Conservation (phyloP, 106 monocot genomes). For the Dactylorhiza incarnata region DNA sequence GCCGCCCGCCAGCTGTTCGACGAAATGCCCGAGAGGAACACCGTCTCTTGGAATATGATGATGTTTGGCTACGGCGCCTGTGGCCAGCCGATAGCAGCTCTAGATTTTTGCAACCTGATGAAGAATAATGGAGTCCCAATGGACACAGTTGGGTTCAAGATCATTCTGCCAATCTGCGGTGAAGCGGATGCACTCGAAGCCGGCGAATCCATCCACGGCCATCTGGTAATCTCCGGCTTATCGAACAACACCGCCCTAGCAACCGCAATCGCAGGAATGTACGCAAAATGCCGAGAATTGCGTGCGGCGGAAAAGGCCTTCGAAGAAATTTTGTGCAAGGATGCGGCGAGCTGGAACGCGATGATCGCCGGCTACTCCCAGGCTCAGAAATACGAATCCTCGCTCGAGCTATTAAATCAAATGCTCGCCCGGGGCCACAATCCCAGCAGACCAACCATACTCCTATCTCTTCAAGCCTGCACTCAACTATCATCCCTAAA, state of each 20-base stretch:
- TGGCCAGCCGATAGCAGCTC: neutral
- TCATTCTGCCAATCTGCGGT: constrained; percentile 11
- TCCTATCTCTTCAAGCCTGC: constrained; percentile 13
- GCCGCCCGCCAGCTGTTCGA: constrained; percentile 9
- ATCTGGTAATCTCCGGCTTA: neutral
- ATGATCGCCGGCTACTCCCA: constrained; percentile 8
- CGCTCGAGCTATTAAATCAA: neutral
- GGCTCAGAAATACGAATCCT: neutral
- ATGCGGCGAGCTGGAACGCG: constrained; percentile 11
- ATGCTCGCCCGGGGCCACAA: neutral
- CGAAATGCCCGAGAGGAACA: constrained; percentile 8
- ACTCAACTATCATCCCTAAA: neutral
- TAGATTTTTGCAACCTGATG: constrained; percentile 4
- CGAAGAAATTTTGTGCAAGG: neutral
- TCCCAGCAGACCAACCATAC: constrained; percentile 11
- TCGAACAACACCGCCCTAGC: neutral
- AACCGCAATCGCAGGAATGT: constrained; percentile 8
- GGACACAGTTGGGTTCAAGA: constrained; percentile 8
- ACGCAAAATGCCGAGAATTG: constrained; percentile 11
- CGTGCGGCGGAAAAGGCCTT: neutral
- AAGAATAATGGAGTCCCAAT: constrained; percentile 9
- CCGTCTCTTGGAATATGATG: constrained; percentile 13
- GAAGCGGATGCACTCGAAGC: neutral
- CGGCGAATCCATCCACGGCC: constrained; percentile 9
- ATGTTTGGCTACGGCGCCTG: neutral